Base-by-base conservation (phyloP, 1,284 basidiomycete species). In the Schizopora paradoxa region DNA sequence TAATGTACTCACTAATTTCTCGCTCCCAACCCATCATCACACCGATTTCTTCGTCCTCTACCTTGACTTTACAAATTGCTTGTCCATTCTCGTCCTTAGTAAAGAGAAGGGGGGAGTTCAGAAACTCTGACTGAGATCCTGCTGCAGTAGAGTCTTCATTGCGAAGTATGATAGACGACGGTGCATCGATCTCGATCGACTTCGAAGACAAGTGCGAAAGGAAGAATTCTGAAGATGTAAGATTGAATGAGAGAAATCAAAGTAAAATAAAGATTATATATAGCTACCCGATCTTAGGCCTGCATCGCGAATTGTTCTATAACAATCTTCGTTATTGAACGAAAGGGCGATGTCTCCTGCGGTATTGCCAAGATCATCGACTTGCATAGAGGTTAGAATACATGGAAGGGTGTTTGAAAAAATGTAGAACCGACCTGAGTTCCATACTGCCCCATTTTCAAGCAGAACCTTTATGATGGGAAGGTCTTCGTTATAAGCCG, bases 21-120 rank as follows among this genome's bases (percentile, higher is more conserved):
- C 69, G 69, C 62, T 95, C 92, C 92, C 92, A 95, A 1, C 90
- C 90, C 92, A 96, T 96, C 93, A 96, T 96, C 6, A 97, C 92
- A 5, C 84, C 84, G 1, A 91, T 77, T 62, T 86, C 77, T 34
- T 79, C 73, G 48, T 80, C 79, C 16, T 79, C 83, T 27, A 83
- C 75, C 49, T 80, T 74, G 38, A 94, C 67, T 19, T 87, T 64
- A 54, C 89, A 92, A 21, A 92, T 77, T 48, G 91, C 86, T 60
- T 92, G 88, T 0, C 89, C 91, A 28, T 79, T 65, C 25, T 75
- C 69, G 58, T 94, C 91, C 29, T 64, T 72, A 11, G 75, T 77
- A 64, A 85, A 99, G 19, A 72, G 69, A 16, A 99, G 67, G 41
- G 69, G 72, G 2, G 87, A 88, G 1, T 70, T 60, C 6, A 99